These are phyloP conservation scores for Pseudognaphalium luteoalbum DNA, from an alignment of 129 eudicot species.

Conservation along the genomic window DNA sequence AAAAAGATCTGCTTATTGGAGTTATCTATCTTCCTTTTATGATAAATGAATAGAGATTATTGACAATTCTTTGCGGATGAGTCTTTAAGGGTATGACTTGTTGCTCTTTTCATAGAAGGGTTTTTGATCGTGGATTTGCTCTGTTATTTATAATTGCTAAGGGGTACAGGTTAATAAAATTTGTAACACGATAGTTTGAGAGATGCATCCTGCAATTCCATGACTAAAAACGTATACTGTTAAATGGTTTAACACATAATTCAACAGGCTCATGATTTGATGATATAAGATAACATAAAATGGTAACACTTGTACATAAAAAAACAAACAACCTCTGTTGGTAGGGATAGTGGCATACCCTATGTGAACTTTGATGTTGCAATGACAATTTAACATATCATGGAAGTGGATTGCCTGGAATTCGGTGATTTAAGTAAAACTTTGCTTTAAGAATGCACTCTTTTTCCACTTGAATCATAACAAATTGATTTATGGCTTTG, in stretches of 20 bases:
- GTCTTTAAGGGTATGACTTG: neutral
- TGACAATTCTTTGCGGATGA: neutral
- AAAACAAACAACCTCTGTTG: no score
- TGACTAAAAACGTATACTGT: neutral
- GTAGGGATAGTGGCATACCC: neutral
- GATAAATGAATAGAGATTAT: conserved; percentile 12
- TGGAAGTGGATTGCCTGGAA: neutral
- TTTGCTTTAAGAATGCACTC: neutral
- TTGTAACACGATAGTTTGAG: neutral
- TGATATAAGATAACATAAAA: neutral
- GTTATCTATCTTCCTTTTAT: neutral
- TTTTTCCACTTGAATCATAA: conserved; percentile 14
- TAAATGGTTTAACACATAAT: neutral
- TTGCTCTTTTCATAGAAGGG: neutral
- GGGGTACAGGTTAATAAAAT: neutral
- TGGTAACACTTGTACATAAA: no score
- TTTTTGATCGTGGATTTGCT: conserved; percentile 2
- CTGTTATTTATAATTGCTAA: neutral
- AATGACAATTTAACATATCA: neutral
- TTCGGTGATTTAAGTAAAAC: neutral
- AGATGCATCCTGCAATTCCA: neutral
- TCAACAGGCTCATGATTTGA: conserved; percentile 5
- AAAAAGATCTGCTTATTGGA: neutral
- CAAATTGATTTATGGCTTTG: neutral
- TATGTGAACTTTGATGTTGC: no score